Conservation (phyloP, 2,329 filamentous ascomycete species). For the Aspergillus sp. region DNA sequence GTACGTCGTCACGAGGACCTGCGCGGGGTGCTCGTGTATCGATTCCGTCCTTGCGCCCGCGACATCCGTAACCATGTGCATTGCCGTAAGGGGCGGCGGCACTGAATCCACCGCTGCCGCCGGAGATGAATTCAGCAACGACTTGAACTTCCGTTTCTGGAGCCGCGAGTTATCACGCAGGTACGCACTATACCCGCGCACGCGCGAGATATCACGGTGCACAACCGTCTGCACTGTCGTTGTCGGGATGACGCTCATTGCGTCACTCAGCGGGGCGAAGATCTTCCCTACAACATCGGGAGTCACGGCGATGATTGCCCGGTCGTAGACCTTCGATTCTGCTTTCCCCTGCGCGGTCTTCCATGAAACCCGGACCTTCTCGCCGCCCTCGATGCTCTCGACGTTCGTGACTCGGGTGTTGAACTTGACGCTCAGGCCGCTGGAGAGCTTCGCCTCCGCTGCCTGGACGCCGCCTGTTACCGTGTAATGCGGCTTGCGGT, state of each 20-base stretch:
- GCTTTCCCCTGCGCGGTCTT: not conserved
- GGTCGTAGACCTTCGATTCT: slow-evolving; percentile 13
- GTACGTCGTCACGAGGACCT: slow-evolving; percentile 55
- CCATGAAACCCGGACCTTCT: not conserved
- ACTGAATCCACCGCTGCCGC: not conserved
- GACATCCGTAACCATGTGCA: slow-evolving; percentile 21
- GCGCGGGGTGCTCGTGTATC: slow-evolving; percentile 52
- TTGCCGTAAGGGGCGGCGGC: slow-evolving; percentile 3
- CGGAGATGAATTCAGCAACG: not conserved
- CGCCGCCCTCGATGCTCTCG: not conserved
- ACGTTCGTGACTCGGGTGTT: slow-evolving; percentile 13
- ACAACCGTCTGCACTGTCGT: slow-evolving; percentile 51
- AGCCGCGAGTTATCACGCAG: not conserved
- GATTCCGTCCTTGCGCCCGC: slow-evolving; percentile 49
- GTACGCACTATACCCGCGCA: not conserved
- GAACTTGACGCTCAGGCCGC: slow-evolving; percentile 14
- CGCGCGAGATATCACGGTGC: slow-evolving; percentile 33
- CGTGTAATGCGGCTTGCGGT: slow-evolving; percentile 21
- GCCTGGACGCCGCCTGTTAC: slow-evolving; percentile 20
- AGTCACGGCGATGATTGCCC: slow-evolving; percentile 56
- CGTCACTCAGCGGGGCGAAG: slow-evolving; percentile 42
- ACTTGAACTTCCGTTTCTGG: not conserved
- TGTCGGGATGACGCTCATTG: slow-evolving; percentile 38
- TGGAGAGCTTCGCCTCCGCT: slow-evolving; percentile 17
- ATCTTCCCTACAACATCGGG: slow-evolving; percentile 54